Evolutionary conservation across 257 asterid species (phyloP).

Genomic region (Solanum acaule): DNA sequence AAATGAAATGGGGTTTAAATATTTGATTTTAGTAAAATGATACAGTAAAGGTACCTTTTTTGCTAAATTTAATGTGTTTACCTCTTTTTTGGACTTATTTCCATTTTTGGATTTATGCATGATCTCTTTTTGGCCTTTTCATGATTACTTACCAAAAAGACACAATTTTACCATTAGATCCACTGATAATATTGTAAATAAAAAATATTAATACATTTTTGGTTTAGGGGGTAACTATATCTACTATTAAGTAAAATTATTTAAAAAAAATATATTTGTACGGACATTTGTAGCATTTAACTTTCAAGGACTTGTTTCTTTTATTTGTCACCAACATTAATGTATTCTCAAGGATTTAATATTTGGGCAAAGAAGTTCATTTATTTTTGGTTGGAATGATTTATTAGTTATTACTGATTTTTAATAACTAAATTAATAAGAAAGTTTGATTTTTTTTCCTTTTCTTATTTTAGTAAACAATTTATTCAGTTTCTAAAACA

Average conservation of each 20-base stretch:
- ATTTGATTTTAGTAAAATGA: background rate
- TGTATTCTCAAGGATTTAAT: background rate
- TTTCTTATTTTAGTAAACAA: background rate
- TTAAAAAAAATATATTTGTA: background rate
- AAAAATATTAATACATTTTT: background rate
- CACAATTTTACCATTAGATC: background rate
- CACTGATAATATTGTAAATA: background rate
- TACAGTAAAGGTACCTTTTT: background rate
- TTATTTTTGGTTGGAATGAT: background rate
- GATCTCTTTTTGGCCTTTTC: background rate
- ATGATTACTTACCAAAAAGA: background rate
- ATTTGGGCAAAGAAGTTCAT: background rate
- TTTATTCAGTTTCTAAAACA: background rate
- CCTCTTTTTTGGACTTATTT: background rate
- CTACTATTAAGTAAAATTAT: background rate
- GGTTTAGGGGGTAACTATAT: background rate
- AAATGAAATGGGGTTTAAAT: background rate
- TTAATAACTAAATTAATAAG: background rate
- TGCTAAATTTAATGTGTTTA: background rate
- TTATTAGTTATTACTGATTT: background rate
- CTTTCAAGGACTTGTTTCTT: background rate
- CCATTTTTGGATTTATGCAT: background rate
- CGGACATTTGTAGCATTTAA: background rate
- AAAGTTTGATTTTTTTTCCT: background rate
- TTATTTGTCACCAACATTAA: background rate